phyloP scores from a whole-genome alignment of 1,284 basidiomycete species.

The Ustilago loliicola region DNA sequence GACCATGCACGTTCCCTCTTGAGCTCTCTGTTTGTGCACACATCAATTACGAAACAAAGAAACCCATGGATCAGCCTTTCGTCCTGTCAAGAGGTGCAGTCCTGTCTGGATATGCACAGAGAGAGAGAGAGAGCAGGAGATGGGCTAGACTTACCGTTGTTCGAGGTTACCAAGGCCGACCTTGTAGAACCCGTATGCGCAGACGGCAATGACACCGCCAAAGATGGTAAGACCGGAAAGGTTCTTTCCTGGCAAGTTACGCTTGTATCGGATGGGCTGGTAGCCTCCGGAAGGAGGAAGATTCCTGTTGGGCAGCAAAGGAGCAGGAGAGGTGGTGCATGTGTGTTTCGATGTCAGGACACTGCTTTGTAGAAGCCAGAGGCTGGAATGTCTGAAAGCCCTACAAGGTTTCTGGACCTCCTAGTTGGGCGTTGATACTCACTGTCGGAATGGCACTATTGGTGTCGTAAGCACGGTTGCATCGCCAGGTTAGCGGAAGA shows the following conservation, averaged over 20 bases:
- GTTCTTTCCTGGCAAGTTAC: constrained; percentile 92
- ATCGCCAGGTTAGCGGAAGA: not conserved
- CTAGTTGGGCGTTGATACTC: constrained; percentile 9
- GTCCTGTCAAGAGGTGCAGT: too few species aligned
- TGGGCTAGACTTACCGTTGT: constrained; percentile 79
- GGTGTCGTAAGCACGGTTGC: not conserved
- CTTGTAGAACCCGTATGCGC: constrained; percentile 92
- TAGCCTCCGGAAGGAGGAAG: constrained; percentile 96
- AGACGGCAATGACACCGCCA: constrained; percentile 84
- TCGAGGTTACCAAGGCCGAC: constrained; percentile 91
- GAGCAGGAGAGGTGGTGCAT: not conserved
- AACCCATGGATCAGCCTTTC: constrained; percentile 1
- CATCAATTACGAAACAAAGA: not conserved
- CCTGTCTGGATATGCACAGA: too few species aligned
- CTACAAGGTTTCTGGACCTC: not conserved
- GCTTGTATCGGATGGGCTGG: constrained; percentile 92
- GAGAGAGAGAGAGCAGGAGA: not conserved
- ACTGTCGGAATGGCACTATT: constrained; percentile 56
- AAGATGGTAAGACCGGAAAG: constrained; percentile 90
- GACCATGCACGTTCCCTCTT: constrained; percentile 95
- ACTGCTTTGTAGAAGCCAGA: not conserved
- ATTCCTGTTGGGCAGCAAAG: constrained; percentile 76
- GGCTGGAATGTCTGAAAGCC: not conserved
- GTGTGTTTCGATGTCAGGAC: not conserved
- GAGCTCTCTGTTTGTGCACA: constrained; percentile 79